These are phyloP conservation scores for Aspergillus fructus DNA, from an alignment of 2,329 filamentous ascomycete species.

Conservation along the genomic window DNA sequence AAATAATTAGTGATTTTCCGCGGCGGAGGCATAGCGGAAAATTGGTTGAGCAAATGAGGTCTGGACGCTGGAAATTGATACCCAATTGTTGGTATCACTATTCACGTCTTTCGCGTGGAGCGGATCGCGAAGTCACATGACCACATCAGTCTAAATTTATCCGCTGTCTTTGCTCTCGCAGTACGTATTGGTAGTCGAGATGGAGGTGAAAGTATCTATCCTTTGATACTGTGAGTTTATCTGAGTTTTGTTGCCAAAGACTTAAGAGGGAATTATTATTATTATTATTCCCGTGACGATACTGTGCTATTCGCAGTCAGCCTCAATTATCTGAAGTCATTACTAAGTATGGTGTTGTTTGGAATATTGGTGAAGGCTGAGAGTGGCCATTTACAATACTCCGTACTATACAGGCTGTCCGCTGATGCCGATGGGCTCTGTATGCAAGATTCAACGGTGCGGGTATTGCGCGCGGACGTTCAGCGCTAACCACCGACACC, in stretches of 20 bases:
- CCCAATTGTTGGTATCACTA: neutral
- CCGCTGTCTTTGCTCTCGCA: neutral
- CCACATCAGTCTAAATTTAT: neutral
- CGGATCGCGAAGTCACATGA: conserved; percentile 24
- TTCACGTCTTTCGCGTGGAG: conserved; percentile 14
- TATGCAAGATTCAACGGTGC: too few relatives aligned
- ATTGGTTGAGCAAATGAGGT: neutral
- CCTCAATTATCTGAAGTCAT: neutral
- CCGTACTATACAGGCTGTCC: neutral
- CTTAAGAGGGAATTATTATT: too few relatives aligned
- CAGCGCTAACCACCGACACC: too few relatives aligned
- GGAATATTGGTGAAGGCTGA: neutral
- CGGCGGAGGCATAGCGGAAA: conserved; percentile 24
- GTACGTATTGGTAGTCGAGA: too few relatives aligned
- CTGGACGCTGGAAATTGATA: neutral
- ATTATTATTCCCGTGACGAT: too few relatives aligned
- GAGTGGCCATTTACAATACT: neutral
- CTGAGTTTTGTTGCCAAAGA: too few relatives aligned
- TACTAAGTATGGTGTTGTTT: neutral
- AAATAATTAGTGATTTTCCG: conserved; percentile 50
- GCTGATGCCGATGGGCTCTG: too few relatives aligned
- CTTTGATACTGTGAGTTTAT: too few relatives aligned
- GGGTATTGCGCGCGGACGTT: too few relatives aligned
- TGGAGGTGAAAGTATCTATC: neutral
- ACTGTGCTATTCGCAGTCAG: neutral